A percentile compares a stretch with the other conserved stretches of the same genome.
Conservation (phyloP, 2,329 filamentous ascomycete genomes). For the Lasiodiplodia citricola region DNA sequence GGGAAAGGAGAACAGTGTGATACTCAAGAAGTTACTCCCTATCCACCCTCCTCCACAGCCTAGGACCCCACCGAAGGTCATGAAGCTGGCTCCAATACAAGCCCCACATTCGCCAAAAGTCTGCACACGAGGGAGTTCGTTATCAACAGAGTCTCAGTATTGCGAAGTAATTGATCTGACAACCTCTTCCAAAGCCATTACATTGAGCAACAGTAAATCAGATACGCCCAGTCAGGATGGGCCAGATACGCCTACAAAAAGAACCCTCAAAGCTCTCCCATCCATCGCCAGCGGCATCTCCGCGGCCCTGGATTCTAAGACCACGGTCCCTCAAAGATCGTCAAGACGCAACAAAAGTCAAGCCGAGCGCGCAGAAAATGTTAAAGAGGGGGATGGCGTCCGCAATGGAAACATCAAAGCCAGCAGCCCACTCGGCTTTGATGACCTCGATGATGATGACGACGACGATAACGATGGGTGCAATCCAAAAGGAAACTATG, state of each 20-base stretch:
- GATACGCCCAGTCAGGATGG: neutral
- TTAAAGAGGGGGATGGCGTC: neutral
- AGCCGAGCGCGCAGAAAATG: neutral
- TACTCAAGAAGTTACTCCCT: neutral
- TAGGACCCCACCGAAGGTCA: neutral
- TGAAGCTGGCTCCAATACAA: neutral
- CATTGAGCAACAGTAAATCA: neutral
- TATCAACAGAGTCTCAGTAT: neutral
- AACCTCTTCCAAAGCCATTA: neutral
- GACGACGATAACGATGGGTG: neutral
- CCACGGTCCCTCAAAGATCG: neutral
- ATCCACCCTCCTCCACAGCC: neutral
- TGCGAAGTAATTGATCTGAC: neutral
- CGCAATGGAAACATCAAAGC: neutral
- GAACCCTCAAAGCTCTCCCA: neutral
- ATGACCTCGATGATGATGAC: neutral
- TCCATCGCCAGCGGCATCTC: neutral
- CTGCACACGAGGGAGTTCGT: neutral
- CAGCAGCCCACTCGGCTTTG: neutral
- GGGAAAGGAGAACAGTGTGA: neutral
- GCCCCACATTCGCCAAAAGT: neutral
- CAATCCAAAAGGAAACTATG: slow-evolving; percentile 14
- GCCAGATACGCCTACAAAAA: neutral
- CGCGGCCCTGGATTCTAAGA: neutral
- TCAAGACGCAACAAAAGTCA: neutral